Conservation (phyloP, 805 yeast genomes). For the Ascoidea rubescens region DNA sequence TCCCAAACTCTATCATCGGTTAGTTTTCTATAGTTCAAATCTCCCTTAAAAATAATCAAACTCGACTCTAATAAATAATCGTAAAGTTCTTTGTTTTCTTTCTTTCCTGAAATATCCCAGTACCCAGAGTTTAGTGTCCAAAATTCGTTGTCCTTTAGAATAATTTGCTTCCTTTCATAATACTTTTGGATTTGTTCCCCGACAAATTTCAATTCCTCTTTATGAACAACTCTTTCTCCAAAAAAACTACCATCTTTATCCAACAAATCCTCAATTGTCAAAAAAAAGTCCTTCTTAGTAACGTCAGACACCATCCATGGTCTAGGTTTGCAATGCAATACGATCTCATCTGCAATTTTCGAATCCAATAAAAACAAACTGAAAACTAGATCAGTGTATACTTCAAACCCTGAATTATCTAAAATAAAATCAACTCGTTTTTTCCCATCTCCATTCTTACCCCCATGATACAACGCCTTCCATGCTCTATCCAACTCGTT, state of each 20-base stretch:
- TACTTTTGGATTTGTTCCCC: slow-evolving; percentile 31
- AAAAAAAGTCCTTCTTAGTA: slow-evolving; percentile 63
- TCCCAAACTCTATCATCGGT: slow-evolving; percentile 89
- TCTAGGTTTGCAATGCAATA: slow-evolving; percentile 75
- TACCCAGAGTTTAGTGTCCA: slow-evolving; percentile 79
- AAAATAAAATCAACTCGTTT: slow-evolving; percentile 68
- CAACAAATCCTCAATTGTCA: slow-evolving; percentile 40
- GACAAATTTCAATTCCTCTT: slow-evolving; percentile 27
- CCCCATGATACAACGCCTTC: slow-evolving; percentile 24
- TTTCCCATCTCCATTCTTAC: slow-evolving; percentile 10
- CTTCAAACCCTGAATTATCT: slow-evolving; percentile 92
- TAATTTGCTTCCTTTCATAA: slow-evolving; percentile 30
- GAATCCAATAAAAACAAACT: slow-evolving; percentile 58
- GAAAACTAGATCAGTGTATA: slow-evolving; percentile 70
- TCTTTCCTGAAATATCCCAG: slow-evolving; percentile 48
- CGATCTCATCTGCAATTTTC: slow-evolving; percentile 46
- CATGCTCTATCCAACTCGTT: slow-evolving; percentile 68
- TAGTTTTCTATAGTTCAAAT: slow-evolving; percentile 85
- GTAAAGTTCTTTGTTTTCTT: slow-evolving; percentile 44
- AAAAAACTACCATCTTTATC: slow-evolving; percentile 31
- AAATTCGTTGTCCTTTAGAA: slow-evolving; percentile 49
- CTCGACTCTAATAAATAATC: slow-evolving; percentile 47
- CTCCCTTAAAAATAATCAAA: slow-evolving; percentile 84
- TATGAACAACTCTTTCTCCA: slow-evolving; percentile 15
- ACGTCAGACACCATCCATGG: slow-evolving; percentile 99